Conservation (phyloP, 2,329 filamentous ascomycete species). For the Colletotrichum sp. region DNA sequence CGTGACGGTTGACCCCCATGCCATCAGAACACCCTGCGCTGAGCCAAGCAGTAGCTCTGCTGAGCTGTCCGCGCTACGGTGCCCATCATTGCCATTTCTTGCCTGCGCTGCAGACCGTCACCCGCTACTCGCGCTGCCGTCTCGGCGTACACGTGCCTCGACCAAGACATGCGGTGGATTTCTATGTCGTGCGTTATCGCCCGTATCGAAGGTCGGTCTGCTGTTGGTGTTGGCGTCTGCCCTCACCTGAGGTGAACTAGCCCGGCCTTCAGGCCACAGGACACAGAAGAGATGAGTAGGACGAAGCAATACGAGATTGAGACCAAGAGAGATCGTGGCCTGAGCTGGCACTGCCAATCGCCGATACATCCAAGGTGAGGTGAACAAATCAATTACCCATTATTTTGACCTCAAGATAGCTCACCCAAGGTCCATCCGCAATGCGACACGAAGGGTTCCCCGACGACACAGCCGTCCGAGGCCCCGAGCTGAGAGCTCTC, state of each 20-base stretch:
- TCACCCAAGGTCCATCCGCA: neutral
- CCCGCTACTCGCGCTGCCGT: neutral
- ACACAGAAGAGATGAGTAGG: neutral
- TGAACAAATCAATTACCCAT: neutral
- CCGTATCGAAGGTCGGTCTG: neutral
- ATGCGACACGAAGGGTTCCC: neutral
- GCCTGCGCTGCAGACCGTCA: neutral
- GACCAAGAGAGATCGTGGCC: neutral
- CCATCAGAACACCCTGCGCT: neutral
- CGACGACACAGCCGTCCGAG: neutral
- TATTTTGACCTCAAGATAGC: neutral
- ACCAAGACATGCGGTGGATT: constrained; percentile 2
- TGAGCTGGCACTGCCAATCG: neutral
- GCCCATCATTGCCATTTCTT: constrained; percentile 16
- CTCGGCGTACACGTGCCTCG: neutral
- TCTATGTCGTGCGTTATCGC: neutral
- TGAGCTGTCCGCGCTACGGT: neutral
- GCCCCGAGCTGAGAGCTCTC: neutral
- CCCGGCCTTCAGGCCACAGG: neutral
- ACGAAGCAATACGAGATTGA: neutral
- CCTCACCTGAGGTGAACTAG: neutral
- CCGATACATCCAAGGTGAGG: neutral
- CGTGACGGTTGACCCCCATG: constrained; percentile 5
- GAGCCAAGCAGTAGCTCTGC: constrained; percentile 5
- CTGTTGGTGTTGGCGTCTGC: neutral